phyloP scores from a whole-genome alignment of 2,329 filamentous ascomycete species.

The Sarocladiaceae sp. region DNA sequence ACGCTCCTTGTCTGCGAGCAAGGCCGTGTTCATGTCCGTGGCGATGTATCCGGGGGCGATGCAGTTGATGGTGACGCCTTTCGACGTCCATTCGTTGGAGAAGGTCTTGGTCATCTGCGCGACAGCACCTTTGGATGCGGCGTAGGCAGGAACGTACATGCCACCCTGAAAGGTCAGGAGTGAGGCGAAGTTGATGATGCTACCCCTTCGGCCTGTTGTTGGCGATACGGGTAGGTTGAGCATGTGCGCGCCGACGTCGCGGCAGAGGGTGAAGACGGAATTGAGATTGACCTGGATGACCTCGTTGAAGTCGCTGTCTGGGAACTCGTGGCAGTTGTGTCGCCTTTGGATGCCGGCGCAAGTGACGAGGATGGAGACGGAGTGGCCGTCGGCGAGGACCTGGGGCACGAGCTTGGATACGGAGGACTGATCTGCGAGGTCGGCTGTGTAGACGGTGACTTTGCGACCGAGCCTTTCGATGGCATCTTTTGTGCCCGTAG shows the following conservation, averaged over 20 bases:
- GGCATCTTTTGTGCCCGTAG: constrained; percentile 48
- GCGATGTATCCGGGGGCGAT: constrained; percentile 86
- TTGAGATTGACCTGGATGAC: constrained; percentile 84
- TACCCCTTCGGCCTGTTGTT: constrained; percentile 52
- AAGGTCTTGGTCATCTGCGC: constrained; percentile 80
- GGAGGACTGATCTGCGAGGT: constrained; percentile 55
- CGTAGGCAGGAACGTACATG: constrained; percentile 81
- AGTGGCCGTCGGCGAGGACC: constrained; percentile 55
- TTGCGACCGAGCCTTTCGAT: constrained; percentile 62
- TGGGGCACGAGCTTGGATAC: constrained; percentile 55
- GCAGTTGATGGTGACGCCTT: constrained; percentile 78
- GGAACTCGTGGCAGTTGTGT: constrained; percentile 70
- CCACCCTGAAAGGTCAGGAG: constrained; percentile 82
- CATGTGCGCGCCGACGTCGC: constrained; percentile 76
- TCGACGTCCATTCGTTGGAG: constrained; percentile 77
- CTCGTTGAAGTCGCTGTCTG: constrained; percentile 69
- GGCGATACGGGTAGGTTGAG: constrained; percentile 46
- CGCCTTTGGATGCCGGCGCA: constrained; percentile 81
- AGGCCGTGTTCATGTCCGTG: constrained; percentile 88
- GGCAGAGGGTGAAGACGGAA: constrained; percentile 70
- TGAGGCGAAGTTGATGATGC: constrained; percentile 79
- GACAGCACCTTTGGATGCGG: constrained; percentile 78
- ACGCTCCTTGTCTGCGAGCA: constrained; percentile 66
- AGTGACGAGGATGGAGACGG: constrained; percentile 75
- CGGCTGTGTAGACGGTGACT: constrained; percentile 61